Evolutionary conservation across 352 stramenopile species (phyloP).

Genomic region (Globisporangium orthogonon): DNA sequence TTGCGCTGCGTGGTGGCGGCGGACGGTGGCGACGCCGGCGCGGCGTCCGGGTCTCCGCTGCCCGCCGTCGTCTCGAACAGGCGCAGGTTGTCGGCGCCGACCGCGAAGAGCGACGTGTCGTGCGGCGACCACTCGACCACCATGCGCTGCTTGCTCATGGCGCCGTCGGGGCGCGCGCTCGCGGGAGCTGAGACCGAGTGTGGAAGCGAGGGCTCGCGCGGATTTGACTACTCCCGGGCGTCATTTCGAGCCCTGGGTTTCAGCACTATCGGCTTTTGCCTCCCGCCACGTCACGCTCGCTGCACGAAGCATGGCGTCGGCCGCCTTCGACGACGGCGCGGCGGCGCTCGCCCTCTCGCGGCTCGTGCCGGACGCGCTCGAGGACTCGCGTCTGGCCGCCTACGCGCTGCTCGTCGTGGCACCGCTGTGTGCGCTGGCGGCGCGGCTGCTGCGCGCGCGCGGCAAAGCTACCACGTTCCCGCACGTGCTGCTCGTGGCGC

Average conservation of each 20-base stretch:
- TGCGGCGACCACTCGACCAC: conserved; percentile 84
- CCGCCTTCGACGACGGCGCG: neutral
- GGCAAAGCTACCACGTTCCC: conserved; percentile 36
- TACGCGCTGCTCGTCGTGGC: conserved; percentile 45
- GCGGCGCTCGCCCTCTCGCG: conserved; percentile 25
- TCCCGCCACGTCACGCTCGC: conserved; percentile 4
- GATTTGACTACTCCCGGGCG: too few relatives aligned
- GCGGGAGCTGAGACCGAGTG: neutral
- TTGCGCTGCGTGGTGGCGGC: conserved; percentile 68
- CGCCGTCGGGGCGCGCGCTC: neutral
- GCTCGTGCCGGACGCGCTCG: conserved; percentile 38
- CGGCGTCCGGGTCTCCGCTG: neutral
- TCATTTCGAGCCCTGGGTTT: too few relatives aligned
- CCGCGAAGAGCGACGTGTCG: conserved; percentile 75
- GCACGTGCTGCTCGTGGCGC: conserved; percentile 35
- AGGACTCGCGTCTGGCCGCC: conserved; percentile 31
- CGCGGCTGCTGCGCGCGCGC: conserved; percentile 23
- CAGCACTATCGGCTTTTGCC: too few relatives aligned
- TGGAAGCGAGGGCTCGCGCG: neutral
- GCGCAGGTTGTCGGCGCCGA: conserved; percentile 74
- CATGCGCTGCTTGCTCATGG: conserved; percentile 65
- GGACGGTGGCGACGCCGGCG: neutral
- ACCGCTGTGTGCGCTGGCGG: conserved; percentile 27
- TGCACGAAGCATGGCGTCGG: neutral
- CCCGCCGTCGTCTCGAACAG: conserved; percentile 60